A percentile compares a stretch with the other conserved stretches of the same genome.
Conservation (phyloP, 108 stramenopile genomes). For the Nitzschia palea region DNA sequence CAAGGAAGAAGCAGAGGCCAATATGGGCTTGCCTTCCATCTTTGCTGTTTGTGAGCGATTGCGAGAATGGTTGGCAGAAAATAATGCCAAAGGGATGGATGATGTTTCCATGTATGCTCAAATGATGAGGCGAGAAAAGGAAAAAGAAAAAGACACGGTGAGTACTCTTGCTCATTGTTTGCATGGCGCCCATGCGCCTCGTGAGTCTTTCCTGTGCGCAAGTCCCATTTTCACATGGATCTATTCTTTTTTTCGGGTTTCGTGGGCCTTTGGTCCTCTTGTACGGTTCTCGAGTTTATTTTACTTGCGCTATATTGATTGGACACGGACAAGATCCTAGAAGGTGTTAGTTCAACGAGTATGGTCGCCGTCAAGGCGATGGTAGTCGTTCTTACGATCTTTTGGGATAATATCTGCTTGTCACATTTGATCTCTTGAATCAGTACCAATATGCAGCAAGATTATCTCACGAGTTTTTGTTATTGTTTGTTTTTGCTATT, state of each 20-base stretch:
- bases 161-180: too few relatives aligned
- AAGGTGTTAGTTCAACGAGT: constrained; percentile 38
- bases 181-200: too few relatives aligned
- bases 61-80: constrained; percentile 81
- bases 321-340: constrained; percentile 73
- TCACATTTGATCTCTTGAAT: constrained; percentile 31
- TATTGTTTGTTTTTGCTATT: constrained; percentile 5
- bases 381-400: constrained; percentile 29
- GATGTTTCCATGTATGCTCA: constrained; percentile 85
- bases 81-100: constrained; percentile 88
- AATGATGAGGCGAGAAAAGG: constrained; percentile 80
- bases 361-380: constrained; percentile 76
- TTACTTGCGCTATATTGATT: not conserved
- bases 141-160: constrained; percentile 68
- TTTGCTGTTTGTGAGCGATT: constrained; percentile 82
- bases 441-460: not conserved
- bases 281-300: not conserved
- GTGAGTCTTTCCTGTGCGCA: too few relatives aligned
- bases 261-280: not conserved
- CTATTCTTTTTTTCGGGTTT: too few relatives aligned
- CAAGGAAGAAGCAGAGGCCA: constrained; percentile 69
- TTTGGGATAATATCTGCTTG: constrained; percentile 76
- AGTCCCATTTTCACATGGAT: too few relatives aligned
- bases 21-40: constrained; percentile 74
- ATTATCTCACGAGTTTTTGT: not conserved